Evolutionary conservation across 23 red algal species (phyloP).

Genomic region (Gracilariopsis chorda): DNA sequence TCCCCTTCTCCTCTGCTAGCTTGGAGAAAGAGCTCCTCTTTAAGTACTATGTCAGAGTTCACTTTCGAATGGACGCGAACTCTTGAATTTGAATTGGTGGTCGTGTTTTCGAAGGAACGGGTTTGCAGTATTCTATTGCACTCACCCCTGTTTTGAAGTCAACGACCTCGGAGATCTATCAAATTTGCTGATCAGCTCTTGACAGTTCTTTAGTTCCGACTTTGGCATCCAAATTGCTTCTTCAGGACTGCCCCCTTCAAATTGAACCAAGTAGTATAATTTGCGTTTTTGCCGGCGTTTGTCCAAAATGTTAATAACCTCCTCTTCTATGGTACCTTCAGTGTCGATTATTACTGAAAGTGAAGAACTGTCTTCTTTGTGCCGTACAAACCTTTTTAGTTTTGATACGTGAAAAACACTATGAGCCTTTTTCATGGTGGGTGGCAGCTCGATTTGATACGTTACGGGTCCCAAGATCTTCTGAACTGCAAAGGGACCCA

Average conservation of each 20-base stretch:
- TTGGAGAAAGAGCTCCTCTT: no score
- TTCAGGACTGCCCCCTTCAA: not conserved
- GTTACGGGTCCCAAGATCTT: conserved; percentile 15
- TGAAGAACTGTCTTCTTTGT: not conserved
- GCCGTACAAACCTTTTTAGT: not conserved
- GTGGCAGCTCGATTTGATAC: conserved; percentile 47
- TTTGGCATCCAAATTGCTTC: conserved; percentile 48
- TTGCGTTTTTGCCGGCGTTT: not conserved
- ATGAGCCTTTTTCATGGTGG: conserved; percentile 36
- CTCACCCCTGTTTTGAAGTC: conserved; percentile 2
- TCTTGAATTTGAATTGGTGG: no score
- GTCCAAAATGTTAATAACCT: not conserved
- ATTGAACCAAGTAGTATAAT: not conserved
- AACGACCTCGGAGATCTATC: not conserved
- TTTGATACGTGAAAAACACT: conserved; percentile 41
- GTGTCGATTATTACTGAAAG: not conserved
- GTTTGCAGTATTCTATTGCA: conserved; percentile 4
- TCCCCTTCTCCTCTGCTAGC: no score
- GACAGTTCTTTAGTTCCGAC: not conserved
- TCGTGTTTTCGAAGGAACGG: no score
- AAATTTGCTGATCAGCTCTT: not conserved
- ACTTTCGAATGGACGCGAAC: no score
- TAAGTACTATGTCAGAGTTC: no score
- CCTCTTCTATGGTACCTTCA: not conserved
- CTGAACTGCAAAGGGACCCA: conserved; percentile 27